These are phyloP conservation scores for Leptomonas seymouri DNA, from an alignment of 208 protist species.

Conservation along the genomic window DNA sequence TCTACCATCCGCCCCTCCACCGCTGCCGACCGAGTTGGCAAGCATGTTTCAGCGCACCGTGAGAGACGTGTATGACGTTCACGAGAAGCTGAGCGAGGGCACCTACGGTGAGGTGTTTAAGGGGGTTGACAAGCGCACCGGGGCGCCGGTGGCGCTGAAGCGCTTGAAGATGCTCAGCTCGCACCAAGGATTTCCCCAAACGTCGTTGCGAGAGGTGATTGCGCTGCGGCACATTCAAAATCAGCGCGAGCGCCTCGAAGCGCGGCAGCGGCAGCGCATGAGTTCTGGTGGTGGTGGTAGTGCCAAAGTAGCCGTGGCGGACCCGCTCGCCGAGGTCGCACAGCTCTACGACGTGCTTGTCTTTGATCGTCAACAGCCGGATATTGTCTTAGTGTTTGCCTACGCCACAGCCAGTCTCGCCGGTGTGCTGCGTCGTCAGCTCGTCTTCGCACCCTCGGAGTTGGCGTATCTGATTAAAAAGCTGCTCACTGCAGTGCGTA, in stretches of 20 bases:
- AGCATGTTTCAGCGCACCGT: conserved; percentile 54
- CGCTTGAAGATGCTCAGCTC: conserved; percentile 79
- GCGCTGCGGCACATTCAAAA: conserved; percentile 75
- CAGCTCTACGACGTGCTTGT: conserved; percentile 80
- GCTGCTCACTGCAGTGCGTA: conserved; percentile 54
- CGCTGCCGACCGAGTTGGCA: conserved; percentile 42
- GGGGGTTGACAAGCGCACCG: conserved; percentile 50
- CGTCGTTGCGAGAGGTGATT: conserved; percentile 87
- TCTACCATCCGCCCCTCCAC: conserved; percentile 56
- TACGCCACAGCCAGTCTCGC: conserved; percentile 75
- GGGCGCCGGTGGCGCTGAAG: conserved; percentile 78
- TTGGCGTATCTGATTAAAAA: conserved; percentile 84
- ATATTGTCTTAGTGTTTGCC: conserved; percentile 84
- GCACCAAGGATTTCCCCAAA: conserved; percentile 89
- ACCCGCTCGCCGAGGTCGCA: conserved; percentile 72
- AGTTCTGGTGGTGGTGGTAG: not conserved
- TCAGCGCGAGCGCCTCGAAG: conserved; percentile 48
- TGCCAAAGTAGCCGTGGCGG: not conserved
- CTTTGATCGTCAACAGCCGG: conserved; percentile 48
- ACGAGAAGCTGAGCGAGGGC: conserved; percentile 95
- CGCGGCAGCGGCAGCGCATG: conserved; percentile 11
- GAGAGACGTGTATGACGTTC: conserved; percentile 65
- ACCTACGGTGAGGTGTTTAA: conserved; percentile 97
- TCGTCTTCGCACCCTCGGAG: conserved; percentile 60
- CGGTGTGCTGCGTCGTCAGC: conserved; percentile 62